Evolutionary conservation across 176 grass and related monocot genomes (phyloP), one percentile per base, ranked within the genome.

Genomic region (Carex parvula): DNA sequence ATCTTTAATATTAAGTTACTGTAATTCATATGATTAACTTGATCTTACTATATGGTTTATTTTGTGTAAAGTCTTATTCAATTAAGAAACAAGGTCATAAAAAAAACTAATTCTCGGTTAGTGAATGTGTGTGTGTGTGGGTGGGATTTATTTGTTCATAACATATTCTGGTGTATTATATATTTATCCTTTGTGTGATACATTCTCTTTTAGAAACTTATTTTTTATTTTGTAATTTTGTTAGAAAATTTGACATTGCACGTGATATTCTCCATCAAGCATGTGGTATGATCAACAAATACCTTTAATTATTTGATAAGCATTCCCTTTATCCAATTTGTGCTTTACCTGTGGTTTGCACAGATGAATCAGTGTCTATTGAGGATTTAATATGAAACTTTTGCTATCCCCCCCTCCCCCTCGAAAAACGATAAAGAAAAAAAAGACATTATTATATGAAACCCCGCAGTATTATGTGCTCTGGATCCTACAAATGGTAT

Each of bases 251-350:
- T 98, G 95, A 92, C 79, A 75, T 95, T 83, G 88, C 95, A 80
- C 89, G 87, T 81, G 92, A 98, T 85, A 88, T 89, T 73, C 92
- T 95, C 68, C 84, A 93, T 24, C 92, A 98, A 88, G 90, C 95
- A 93, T 98, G 92, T 93, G 92, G 95, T 98, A 92, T 85, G 80
- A 32, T 76, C 30, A 13, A 82, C 7, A 64, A 54, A 56, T 89
- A 76, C 30, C 3, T 30, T 64, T 82, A 18, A 58, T 60, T 60
- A 63, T 76, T 29, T 30, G 76, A 50, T 52, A 16, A 39, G 17
- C 50, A 77, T 75, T 59, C 62, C 75, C 26, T n/a, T 39, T 59
- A 18, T 67, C n/a, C 14, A 67, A 35, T 81, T 81, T 42, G 21
- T 81, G 9, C 62, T 33, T 57, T 61, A 41, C 26, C 24, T 32